Evolutionary conservation across 2,329 filamentous ascomycete species (phyloP), one percentile per base, ranked within the genome.

Genomic region (Penicillium sp.): DNA sequence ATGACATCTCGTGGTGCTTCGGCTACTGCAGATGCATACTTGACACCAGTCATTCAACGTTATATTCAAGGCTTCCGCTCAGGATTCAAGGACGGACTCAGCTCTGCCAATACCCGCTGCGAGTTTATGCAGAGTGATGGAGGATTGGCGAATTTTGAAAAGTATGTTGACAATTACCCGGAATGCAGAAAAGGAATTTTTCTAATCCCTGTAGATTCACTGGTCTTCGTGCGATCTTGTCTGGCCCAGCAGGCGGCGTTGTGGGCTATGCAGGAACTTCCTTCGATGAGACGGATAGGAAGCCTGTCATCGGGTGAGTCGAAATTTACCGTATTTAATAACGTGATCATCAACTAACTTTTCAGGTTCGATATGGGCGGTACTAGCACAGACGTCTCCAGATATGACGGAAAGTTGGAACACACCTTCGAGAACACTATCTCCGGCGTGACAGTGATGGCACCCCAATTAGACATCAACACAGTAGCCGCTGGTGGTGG

Each of bases 391-490:
- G 93, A 97, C 72, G 73, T 96, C 9, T 96, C 90, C 35, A 82
- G 93, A 48, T 97, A 93, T 67, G 90, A 89, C 58, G 93, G 93
- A 17, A 82, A 90, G 53, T 93, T 96, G 68, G 93, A 96, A 67
- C 93, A 97, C 68, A 91, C 96, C 0, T 96, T 96, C 65, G 93
- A 96, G 75, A 96, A 92, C 0, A 96, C 91, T 0, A 96, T 91
- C 1, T 93, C 93, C 0, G 93, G 93, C n/a, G 90, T 96, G 1
- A 93, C 92, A 0, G 94, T 96, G 27, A 92, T 96, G 68, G 93
- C 90, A 1, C 93, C 93, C 0, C 92, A 96, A 69, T 82, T 96
- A 0, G 92, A 96, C 69, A 96, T 96, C 77, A 96, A 96, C 73
- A 97, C 93, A 0, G 93, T 97, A 1, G 93, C 93, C 6, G 93